phyloP scores from a whole-genome alignment of 225 moss, liverwort and hornwort species.

The Polytrichum commune region DNA sequence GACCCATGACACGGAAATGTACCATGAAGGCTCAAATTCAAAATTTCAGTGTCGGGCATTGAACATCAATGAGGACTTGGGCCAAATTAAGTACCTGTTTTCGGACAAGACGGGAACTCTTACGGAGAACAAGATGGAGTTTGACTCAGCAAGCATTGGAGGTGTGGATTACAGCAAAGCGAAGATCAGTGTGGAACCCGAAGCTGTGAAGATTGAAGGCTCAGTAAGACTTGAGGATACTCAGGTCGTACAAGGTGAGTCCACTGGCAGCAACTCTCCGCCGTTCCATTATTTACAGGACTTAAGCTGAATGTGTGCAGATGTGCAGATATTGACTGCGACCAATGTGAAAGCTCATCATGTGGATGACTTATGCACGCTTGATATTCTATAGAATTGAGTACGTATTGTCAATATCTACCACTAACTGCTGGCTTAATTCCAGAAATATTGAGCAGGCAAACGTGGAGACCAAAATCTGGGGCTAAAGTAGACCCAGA shows the following conservation, averaged over 20 bases:
- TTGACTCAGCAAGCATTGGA: constrained; percentile 69
- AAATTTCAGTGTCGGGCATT: constrained; percentile 80
- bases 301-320: not conserved
- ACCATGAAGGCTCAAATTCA: constrained; percentile 53
- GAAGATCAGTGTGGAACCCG: constrained; percentile 18
- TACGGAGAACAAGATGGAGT: constrained; percentile 96
- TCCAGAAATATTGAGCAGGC: constrained; percentile 29
- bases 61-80: constrained; percentile 93
- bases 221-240: constrained; percentile 31
- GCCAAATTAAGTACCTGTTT: constrained; percentile 86
- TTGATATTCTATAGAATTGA: too few species aligned
- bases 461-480: constrained; percentile 33
- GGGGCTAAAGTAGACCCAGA: constrained; percentile 33
- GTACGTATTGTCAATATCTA: too few species aligned
- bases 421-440: not conserved
- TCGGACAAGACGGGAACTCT: constrained; percentile 94
- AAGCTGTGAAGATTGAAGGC: constrained; percentile 14
- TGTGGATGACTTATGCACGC: too few species aligned
- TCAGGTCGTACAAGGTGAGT: constrained; percentile 8
- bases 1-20: constrained; percentile 72
- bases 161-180: constrained; percentile 60
- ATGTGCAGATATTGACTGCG: too few species aligned
- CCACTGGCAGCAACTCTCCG: not conserved
- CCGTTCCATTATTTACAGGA: not conserved
- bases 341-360: too few species aligned